Evolutionary conservation across 208 protist species (phyloP), one percentile per base, ranked within the genome.

Genomic region (Trypanosoma boissoni): DNA sequence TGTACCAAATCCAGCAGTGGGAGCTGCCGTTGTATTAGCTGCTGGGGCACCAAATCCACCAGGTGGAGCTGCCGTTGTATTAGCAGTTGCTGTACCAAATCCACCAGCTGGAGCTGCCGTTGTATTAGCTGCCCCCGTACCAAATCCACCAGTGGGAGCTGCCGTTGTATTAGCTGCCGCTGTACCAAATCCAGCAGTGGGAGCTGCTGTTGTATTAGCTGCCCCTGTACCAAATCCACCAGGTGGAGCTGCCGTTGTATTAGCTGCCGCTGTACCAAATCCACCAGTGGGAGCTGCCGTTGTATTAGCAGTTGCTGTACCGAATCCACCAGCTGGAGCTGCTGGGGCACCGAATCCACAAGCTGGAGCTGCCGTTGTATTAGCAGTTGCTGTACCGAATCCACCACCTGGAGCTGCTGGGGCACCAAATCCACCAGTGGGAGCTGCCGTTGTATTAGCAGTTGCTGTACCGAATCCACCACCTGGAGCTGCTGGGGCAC

Each of bases 341-440:
- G 50, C 46, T 32, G 41, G 20, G 12, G 64, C 31, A 62, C 58
- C 70, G 39, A 68, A 69, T 2, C 66, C 68, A 29, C 61, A 66
- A 68, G 51, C 18, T 27, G 50, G 20, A 29, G 70, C 21, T 36
- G 48, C 36, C 48, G 31, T 12, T 31, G 62, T 12, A 36, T 26
- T 46, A 0, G 64, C n/a, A 54, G 64, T 32, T 21, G 60, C 31
- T 3, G 39, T 18, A 34, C 59, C 45, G 24, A 52, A 57, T 6
- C 61, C 65, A 6, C 32, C 50, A 53, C 72, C 74, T 28, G 65
- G 56, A 18, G 31, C 55, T 58, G 27, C 34, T 58, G 36, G 29
- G 24, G 21, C 27, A 16, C 58, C 70, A 50, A 68, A 69, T 26
- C 44, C 62, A 23, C 37, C 49, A 60, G 20, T 36, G 28, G 14